Evolutionary conservation across 495 filamentous ascomycete species (phyloP), one percentile per base, ranked within the genome.

Genomic region (Pyronema domesticum): DNA sequence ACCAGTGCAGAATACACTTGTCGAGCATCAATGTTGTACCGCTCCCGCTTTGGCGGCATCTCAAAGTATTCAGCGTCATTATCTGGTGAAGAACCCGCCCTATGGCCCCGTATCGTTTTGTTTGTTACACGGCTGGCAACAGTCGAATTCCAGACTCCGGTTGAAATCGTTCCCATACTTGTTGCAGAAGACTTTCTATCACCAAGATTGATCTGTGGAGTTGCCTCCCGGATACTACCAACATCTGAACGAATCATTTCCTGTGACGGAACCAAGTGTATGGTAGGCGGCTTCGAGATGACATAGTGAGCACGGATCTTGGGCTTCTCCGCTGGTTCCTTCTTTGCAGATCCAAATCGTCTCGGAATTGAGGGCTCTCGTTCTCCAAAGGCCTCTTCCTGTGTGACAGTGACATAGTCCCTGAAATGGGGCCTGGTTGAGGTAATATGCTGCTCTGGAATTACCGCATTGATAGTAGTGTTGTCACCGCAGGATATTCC

Each of bases 1-100:
- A 64, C 59, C 45, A 64, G n/a, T 23, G 62, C 62, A n/a, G 62
- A 64, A 40, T 64, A 64, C 40, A 64, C 54, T 17, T 58, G 36
- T 33, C 52, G 64, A 11, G 46, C 62, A 39, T 64, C 62, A 35
- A 54, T 42, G 19, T 54, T 54, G 19, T 10, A 34, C 23, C 43
- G 39, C 18, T 54, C 43, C n/a, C 52, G 10, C 30, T 30, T 45
- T 23, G 39, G 42, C 3, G 52, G 52, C 11, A 18, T 9, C 8
- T n/a, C 7, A 33, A 53, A 53, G 37, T 40, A 53, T 17, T 40
- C 35, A 2, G 3, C 35, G 11, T 49, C 45, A 17, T 35, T 8
- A 5, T 36, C 19, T 5, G 23, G 19, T 34, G 9, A 34, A 35
- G 23, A n/a, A 47, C 17, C 18, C 45, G 11, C n/a, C 45, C 45